Percentiles rank a stretch among this genome's conserved stretches.
phyloP scores from a whole-genome alignment of 2,329 filamentous ascomycete species.

The Botryotinia convoluta region DNA sequence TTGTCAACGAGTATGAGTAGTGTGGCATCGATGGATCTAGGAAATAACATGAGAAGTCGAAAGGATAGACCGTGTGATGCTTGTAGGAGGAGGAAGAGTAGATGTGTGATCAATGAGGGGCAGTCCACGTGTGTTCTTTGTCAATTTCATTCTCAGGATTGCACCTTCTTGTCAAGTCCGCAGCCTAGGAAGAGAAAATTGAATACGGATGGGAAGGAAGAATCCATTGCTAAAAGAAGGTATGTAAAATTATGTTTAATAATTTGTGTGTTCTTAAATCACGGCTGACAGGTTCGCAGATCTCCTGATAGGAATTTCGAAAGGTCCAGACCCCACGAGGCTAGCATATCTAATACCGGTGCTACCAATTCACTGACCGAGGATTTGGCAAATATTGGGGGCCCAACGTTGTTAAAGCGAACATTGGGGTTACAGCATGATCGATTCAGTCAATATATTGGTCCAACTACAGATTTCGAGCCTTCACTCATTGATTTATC shows the following conservation, averaged over 20 bases:
- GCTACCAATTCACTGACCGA: slow-evolving; percentile 63
- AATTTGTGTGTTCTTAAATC: not conserved
- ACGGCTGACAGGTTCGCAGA: slow-evolving; percentile 41
- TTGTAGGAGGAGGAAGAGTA: slow-evolving; percentile 69
- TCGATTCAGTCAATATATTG: slow-evolving; percentile 80
- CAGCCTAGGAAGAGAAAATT: slow-evolving; percentile 78
- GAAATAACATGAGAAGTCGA: slow-evolving; percentile 44
- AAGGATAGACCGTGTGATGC: slow-evolving; percentile 65
- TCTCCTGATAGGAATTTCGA: slow-evolving; percentile 56
- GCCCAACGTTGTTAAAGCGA: slow-evolving; percentile 62
- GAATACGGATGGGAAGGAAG: slow-evolving; percentile 54
- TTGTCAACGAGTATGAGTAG: slow-evolving; percentile 52
- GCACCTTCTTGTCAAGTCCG: slow-evolving; percentile 74
- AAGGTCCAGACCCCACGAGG: slow-evolving; percentile 53
- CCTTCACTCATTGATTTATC: slow-evolving; percentile 79
- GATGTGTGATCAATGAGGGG: slow-evolving; percentile 76
- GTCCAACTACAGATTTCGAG: slow-evolving; percentile 79
- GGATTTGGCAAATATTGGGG: slow-evolving; percentile 69
- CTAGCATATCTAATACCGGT: slow-evolving; percentile 59
- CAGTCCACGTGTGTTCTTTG: slow-evolving; percentile 72
- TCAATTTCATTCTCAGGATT: slow-evolving; percentile 73
- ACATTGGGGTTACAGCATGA: slow-evolving; percentile 74
- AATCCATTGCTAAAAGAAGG: slow-evolving; percentile 66
- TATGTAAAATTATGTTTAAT: slow-evolving; percentile 40
- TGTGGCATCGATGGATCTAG: slow-evolving; percentile 51